Evolutionary conservation across 768 basidiomycete species (phyloP), one percentile per base, ranked within the genome.

Genomic region (Lentinula boryana): DNA sequence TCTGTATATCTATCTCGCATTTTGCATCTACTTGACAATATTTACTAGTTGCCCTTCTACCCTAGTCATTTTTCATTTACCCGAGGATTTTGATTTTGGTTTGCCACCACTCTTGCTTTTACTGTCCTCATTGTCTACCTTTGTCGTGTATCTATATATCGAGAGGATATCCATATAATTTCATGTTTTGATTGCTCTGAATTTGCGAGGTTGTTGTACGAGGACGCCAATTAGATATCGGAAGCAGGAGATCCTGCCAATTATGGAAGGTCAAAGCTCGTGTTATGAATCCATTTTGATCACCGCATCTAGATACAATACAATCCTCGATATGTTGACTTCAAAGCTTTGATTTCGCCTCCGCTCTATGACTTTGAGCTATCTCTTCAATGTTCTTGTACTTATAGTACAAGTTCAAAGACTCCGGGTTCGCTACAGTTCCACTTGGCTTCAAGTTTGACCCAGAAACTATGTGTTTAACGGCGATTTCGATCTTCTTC

Each of bases 401-500:
- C 68, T 81, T 84, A 70, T 88, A 85, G 64, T 88, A 89, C 15
- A 84, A 69, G 60, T 85, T 70, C 49, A 89, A 75, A 0, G 84
- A 81, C 56, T 86, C 85, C 0, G 88, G 88, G 66, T 89, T 89
- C 6, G 86, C 85, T 18, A 90, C 87, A 2, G 88, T 89, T 18
- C 88, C 88, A 63, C 87, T 90, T 3, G 88, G 87, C 64, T 82
- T 77, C 46, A 60, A 40, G n/a, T 12, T 60, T 31, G 76, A 75
- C 1, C 87, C 88, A n/a, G 86, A 89, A 44, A 89, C 78, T 60
- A 90, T 87, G 66, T 89, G 87, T 70, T 89, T 90, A 54, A 89
- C 85, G 2, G 86, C 87, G 32, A 90, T 88, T 71, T 89, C 89
- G 46, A 89, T 88, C 68, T 89, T 89, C 77, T 89, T 91, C 9